Percentiles rank a stretch among this genome's conserved stretches.
phyloP scores from a whole-genome alignment of 768 basidiomycete genomes.

The Lyophyllum atratum region DNA sequence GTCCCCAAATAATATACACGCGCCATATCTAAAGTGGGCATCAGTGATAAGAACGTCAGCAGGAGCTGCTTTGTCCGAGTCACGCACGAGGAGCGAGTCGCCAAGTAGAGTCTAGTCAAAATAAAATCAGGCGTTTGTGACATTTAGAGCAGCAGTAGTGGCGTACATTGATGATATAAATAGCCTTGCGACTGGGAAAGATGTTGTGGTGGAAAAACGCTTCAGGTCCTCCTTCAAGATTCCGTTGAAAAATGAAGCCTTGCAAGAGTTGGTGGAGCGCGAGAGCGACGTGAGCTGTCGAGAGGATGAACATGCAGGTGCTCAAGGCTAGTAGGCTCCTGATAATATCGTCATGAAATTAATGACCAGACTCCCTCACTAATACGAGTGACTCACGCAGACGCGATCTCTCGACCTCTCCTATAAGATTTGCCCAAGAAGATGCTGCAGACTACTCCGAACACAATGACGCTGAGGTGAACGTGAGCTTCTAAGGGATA shows the following conservation, averaged over 20 bases:
- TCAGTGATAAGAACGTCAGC: neutral
- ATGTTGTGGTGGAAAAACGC: conserved; percentile 25
- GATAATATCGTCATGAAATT: neutral
- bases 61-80: too few relatives aligned
- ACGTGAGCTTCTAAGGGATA: neutral
- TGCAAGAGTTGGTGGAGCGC: conserved; percentile 25
- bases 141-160: neutral
- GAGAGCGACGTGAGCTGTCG: conserved; percentile 26
- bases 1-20: conserved; percentile 28
- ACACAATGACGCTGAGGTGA: conserved; percentile 22
- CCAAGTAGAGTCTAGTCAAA: conserved; percentile 23
- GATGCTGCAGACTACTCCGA: conserved; percentile 24
- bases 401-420: conserved; percentile 21
- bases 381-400: conserved; percentile 11
- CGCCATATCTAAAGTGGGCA: conserved; percentile 25
- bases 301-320: conserved; percentile 27
- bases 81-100: conserved; percentile 23
- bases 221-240: conserved; percentile 15
- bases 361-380: neutral
- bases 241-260: conserved; percentile 23
- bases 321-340: conserved; percentile 23
- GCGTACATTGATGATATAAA: conserved; percentile 30
- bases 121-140: neutral
- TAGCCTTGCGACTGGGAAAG: conserved; percentile 27
- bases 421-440: conserved; percentile 18